phyloP scores from a whole-genome alignment of 163 green algal genomes.

The Scenedesmus sp. region DNA sequence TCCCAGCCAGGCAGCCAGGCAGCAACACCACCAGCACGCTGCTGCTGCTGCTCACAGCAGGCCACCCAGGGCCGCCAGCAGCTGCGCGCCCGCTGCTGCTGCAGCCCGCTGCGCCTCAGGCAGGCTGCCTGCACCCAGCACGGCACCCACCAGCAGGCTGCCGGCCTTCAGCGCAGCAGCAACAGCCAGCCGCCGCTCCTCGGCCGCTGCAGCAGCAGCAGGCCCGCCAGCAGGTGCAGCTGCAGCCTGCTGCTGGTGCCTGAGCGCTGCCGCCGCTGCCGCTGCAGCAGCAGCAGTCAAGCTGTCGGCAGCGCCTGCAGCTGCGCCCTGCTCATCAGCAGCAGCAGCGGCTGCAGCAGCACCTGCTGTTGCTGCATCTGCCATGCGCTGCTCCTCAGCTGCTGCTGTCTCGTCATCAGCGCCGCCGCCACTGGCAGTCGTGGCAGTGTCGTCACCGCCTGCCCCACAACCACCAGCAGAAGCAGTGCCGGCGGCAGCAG shows the following conservation, averaged over 20 bases:
- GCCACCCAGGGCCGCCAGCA: slow-evolving; percentile 26
- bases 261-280: background rate
- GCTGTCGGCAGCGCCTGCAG: background rate
- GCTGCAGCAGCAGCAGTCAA: background rate
- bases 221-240: background rate
- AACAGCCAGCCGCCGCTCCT: slow-evolving; percentile 18
- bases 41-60: slow-evolving; percentile 27
- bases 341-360: background rate
- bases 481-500: background rate
- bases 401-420: background rate
- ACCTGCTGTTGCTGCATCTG: background rate
- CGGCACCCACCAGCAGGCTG: slow-evolving; percentile 5
- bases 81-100: slow-evolving; percentile 25
- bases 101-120: slow-evolving; percentile 32
- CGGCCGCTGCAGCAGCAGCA: background rate
- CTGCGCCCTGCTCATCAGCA: background rate
- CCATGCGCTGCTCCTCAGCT: background rate
- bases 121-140: slow-evolving; percentile 29
- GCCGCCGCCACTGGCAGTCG: background rate
- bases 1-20: too few species aligned
- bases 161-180: slow-evolving; percentile 22
- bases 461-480: background rate
- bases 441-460: background rate
- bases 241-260: background rate
- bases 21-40: background rate